Conservation (phyloP, 2,329 filamentous ascomycete genomes). For the Pestalotiopsis sp. region DNA sequence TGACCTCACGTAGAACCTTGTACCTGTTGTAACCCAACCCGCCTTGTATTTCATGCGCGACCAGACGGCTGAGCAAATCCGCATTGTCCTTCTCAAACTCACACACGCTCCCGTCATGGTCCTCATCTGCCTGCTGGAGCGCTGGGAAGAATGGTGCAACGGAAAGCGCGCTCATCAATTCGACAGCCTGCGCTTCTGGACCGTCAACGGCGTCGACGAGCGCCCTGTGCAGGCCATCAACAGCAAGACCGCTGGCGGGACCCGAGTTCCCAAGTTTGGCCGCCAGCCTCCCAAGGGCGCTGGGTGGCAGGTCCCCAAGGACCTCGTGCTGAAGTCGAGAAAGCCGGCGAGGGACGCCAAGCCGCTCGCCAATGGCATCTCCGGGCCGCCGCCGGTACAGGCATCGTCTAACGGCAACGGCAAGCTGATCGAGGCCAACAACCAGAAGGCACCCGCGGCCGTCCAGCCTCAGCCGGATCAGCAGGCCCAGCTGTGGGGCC, state of each 20-base stretch:
- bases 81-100: not conserved
- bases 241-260: not conserved
- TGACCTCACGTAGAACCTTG: not conserved
- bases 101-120: constrained; percentile 1
- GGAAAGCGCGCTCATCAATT: not conserved
- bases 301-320: not conserved
- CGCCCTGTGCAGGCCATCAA: not conserved
- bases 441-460: not conserved
- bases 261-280: not conserved
- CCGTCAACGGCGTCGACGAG: not conserved
- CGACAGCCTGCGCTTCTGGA: constrained; percentile 1
- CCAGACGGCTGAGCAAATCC: not conserved
- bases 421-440: not conserved
- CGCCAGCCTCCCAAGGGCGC: not conserved
- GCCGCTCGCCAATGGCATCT: not conserved
- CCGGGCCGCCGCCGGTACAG: not conserved
- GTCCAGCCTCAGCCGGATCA: not conserved
- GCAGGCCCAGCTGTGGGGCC: not conserved
- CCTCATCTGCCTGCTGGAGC: not conserved
- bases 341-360: not conserved
- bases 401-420: not conserved
- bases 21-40: not conserved
- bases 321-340: not conserved
- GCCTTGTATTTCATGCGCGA: not conserved
- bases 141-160: not conserved